These are phyloP conservation scores for Pseudogymnoascus destructans DNA, from an alignment of 2,329 filamentous ascomycete species.

Conservation along the genomic window DNA sequence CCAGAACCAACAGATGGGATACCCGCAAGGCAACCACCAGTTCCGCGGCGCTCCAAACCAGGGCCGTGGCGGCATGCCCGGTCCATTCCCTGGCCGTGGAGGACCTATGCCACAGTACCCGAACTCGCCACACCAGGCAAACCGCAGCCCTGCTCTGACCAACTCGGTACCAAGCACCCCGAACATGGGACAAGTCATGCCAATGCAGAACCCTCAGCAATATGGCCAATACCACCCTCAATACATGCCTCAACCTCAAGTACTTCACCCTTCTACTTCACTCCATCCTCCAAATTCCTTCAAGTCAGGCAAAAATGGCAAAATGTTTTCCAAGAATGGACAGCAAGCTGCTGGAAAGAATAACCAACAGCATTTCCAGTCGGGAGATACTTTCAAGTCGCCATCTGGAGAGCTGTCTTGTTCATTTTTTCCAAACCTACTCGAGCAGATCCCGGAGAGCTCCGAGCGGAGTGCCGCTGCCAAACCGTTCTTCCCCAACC, in stretches of 20 bases:
- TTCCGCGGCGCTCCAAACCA: constrained; percentile 27
- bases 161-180: constrained; percentile 56
- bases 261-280: constrained; percentile 36
- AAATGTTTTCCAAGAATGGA: constrained; percentile 7
- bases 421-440: neutral
- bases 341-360: constrained; percentile 8
- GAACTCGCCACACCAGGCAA: constrained; percentile 53
- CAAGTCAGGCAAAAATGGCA: constrained; percentile 8
- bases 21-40: constrained; percentile 22
- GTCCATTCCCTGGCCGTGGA: constrained; percentile 34
- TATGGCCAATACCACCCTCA: constrained; percentile 33
- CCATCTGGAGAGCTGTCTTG: neutral
- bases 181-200: constrained; percentile 53
- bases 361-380: neutral
- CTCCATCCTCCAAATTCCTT: constrained; percentile 14
- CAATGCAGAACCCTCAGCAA: constrained; percentile 41
- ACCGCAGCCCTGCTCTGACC: constrained; percentile 51
- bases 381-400: neutral
- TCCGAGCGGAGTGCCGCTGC: constrained; percentile 13
- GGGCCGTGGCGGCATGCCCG: constrained; percentile 37
- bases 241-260: constrained; percentile 33
- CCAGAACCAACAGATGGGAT: constrained; percentile 37
- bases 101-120: constrained; percentile 38
- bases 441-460: constrained; percentile 11
- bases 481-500: constrained; percentile 12